Evolutionary conservation across 2,329 filamentous ascomycete species (phyloP).

Genomic region (Cladophialophora yegresii): DNA sequence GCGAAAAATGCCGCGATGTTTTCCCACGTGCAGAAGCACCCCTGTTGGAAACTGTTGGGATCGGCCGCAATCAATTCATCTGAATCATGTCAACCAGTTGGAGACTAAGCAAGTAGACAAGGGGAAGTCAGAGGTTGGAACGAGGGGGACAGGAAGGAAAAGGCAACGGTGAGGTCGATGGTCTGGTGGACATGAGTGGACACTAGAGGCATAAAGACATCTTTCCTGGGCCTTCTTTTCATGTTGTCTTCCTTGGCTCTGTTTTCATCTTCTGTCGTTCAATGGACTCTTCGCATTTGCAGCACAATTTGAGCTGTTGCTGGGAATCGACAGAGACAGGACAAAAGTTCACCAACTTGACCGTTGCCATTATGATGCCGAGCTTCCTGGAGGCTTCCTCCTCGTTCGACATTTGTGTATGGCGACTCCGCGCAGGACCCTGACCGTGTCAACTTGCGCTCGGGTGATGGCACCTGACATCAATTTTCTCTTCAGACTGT

Average conservation of each 20-base stretch:
- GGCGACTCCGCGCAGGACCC: neutral
- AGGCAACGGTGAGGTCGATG: neutral
- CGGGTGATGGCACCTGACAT: neutral
- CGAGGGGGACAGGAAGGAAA: neutral
- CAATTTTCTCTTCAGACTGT: neutral
- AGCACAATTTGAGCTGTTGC: neutral
- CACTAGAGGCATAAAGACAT: neutral
- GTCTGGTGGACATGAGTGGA: neutral
- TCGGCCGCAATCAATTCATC: neutral
- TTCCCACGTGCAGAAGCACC: neutral
- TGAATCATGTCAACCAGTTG: neutral
- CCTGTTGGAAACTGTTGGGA: neutral
- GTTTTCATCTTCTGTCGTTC: neutral
- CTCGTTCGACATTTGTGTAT: neutral
- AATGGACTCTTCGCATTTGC: neutral
- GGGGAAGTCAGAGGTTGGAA: neutral
- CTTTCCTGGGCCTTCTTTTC: neutral
- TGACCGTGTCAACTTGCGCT: neutral
- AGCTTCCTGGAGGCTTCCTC: neutral
- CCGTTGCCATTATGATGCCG: neutral
- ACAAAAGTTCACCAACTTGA: neutral
- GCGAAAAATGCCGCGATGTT: neutral
- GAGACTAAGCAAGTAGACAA: neutral
- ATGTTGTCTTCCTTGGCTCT: neutral
- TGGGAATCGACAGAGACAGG: neutral